Conservation (phyloP, 192 early-diverging fungal species). For the Entophlyctis helioformis region DNA sequence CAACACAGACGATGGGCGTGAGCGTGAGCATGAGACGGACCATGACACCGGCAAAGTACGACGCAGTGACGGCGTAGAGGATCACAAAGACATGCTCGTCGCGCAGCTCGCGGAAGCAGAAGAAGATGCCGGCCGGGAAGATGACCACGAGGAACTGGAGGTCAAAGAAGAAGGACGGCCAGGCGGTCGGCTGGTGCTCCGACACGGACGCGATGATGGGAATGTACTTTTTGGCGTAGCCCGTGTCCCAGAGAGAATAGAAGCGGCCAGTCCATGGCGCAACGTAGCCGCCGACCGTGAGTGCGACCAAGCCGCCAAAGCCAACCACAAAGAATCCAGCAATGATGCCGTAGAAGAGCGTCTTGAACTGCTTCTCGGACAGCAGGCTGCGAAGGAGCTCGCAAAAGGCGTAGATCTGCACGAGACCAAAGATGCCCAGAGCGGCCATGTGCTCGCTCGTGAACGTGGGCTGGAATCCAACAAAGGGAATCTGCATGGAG, state of each 20-base stretch:
- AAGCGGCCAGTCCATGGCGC: slow-evolving; percentile 98
- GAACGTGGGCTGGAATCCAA: slow-evolving; percentile 93
- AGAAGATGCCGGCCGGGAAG: slow-evolving; percentile 94
- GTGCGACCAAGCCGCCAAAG: slow-evolving; percentile 49
- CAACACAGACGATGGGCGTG: slow-evolving; percentile 94
- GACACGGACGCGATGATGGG: slow-evolving; percentile 99
- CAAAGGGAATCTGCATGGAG: slow-evolving; percentile 99
- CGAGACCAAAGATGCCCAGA: slow-evolving; percentile 87
- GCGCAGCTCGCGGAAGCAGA: slow-evolving; percentile 85
- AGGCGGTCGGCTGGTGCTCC: slow-evolving; percentile 98
- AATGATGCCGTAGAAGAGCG: slow-evolving; percentile 60
- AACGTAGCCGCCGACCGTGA: slow-evolving; percentile 77
- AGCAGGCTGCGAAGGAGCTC: slow-evolving; percentile 67
- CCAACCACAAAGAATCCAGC: slow-evolving; percentile 39
- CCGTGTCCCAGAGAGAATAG: slow-evolving; percentile 99
- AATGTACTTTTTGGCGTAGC: slow-evolving; percentile 99
- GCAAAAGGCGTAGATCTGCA: slow-evolving; percentile 93
- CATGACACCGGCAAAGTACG: slow-evolving; percentile 99
- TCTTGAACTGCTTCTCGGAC: slow-evolving; percentile 74
- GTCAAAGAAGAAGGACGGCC: slow-evolving; percentile 99
- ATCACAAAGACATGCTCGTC: slow-evolving; percentile 99
- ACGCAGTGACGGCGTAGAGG: slow-evolving; percentile 91
- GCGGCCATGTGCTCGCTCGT: slow-evolving; percentile 99
- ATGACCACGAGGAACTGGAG: slow-evolving; percentile 90
- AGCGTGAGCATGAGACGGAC: slow-evolving; percentile 97